These are phyloP conservation scores for Dinochytrium kinnereticum DNA, from an alignment of 371 early-diverging fungal species.

Conservation along the genomic window DNA sequence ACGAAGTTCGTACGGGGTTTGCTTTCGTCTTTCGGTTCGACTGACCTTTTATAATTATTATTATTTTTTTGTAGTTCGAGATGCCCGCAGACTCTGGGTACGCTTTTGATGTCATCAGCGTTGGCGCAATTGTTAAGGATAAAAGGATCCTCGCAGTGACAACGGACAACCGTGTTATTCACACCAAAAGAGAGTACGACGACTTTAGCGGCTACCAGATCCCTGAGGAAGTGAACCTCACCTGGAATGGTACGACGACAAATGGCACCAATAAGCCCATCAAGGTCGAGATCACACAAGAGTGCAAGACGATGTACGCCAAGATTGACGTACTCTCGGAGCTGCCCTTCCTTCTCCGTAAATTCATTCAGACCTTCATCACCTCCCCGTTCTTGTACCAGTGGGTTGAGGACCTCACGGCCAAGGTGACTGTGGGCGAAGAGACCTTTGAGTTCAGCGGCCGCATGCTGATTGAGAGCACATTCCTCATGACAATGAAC, in stretches of 20 bases:
- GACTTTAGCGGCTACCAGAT: slow-evolving; percentile 69
- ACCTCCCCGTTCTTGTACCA: slow-evolving; percentile 94
- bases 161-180: slow-evolving; percentile 70
- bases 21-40: neutral
- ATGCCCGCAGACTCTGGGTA: slow-evolving; percentile 77
- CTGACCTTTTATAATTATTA: neutral
- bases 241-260: slow-evolving; percentile 73
- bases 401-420: slow-evolving; percentile 56
- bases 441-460: slow-evolving; percentile 65
- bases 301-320: slow-evolving; percentile 65
- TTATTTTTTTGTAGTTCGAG: slow-evolving; percentile 67
- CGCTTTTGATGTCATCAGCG: slow-evolving; percentile 60
- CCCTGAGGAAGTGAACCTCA: slow-evolving; percentile 59
- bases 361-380: slow-evolving; percentile 88
- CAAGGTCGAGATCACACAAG: slow-evolving; percentile 57
- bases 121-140: slow-evolving; percentile 74
- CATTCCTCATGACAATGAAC: slow-evolving; percentile 29
- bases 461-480: slow-evolving; percentile 67
- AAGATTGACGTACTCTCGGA: slow-evolving; percentile 86
- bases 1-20: slow-evolving; percentile 58
- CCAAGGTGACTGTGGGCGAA: slow-evolving; percentile 69
- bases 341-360: slow-evolving; percentile 86
- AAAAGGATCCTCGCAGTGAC: slow-evolving; percentile 73
- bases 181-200: slow-evolving; percentile 58
- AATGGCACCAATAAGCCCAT: slow-evolving; percentile 65